Conservation (phyloP, 2,329 filamentous ascomycete genomes). For the Didymella keratinophila region DNA sequence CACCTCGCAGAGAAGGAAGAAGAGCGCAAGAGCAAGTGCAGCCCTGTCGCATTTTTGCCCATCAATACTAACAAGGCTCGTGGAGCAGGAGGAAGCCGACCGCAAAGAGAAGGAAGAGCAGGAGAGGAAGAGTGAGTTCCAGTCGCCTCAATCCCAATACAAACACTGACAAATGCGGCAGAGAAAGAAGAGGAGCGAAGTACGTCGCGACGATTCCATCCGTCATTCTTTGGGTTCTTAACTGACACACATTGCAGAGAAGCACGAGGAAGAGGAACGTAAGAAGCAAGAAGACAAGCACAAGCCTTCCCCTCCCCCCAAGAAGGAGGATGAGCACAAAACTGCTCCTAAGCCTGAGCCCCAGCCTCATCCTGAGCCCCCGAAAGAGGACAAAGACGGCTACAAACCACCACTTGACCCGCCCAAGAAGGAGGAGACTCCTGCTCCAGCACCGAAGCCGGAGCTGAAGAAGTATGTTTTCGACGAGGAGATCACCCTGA, state of each 20-base stretch:
- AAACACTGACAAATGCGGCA: background rate
- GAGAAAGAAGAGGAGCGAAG: conserved; percentile 10
- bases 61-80: background rate
- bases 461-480: conserved; percentile 19
- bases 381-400: background rate
- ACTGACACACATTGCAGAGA: background rate
- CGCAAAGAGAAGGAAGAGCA: background rate
- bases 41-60: background rate
- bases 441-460: conserved; percentile 2
- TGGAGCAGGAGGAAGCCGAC: background rate
- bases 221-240: background rate
- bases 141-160: background rate
- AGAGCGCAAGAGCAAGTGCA: background rate
- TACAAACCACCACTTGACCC: conserved; percentile 1
- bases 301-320: conserved; percentile 6
- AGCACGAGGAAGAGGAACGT: background rate
- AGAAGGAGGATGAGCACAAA: conserved; percentile 2
- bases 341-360: conserved; percentile 8
- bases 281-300: conserved; percentile 3
- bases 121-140: background rate
- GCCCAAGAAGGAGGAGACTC: conserved; percentile 11
- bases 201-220: background rate
- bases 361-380: background rate
- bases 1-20: conserved; percentile 12
- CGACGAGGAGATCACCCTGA: conserved; percentile 24